A percentile compares a stretch with the other conserved stretches of the same genome.
These are phyloP conservation scores for Juncus inflexus DNA, from an alignment of 176 grass and related monocot species.

Conservation along the genomic window DNA sequence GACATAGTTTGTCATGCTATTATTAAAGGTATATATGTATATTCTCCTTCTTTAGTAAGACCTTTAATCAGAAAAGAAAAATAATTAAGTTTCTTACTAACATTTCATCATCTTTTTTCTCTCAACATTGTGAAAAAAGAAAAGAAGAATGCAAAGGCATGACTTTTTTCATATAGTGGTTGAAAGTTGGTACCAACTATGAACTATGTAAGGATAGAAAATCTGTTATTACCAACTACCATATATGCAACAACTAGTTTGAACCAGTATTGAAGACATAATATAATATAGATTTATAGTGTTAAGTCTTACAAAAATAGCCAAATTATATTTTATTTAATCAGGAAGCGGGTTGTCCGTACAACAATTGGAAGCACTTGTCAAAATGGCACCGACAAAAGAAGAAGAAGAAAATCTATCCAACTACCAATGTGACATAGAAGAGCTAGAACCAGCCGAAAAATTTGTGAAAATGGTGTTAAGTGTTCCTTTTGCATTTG, in stretches of 20 bases:
- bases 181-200: not conserved
- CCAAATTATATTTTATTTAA: not conserved
- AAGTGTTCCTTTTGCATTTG: conserved; percentile 64
- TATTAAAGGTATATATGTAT: conserved; percentile 39
- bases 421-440: conserved; percentile 44
- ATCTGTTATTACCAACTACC: not conserved
- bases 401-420: conserved; percentile 76
- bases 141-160: too few species aligned
- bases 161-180: not conserved
- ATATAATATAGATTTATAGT: too few species aligned
- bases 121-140: not conserved
- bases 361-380: conserved; percentile 77
- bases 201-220: conserved; percentile 4
- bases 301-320: too few species aligned
- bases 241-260: too few species aligned
- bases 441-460: conserved; percentile 57
- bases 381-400: conserved; percentile 84
- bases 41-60: not conserved
- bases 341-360: conserved; percentile 68
- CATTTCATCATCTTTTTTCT: too few species aligned
- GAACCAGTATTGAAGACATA: too few species aligned
- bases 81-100: not conserved
- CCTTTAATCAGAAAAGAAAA: not conserved
- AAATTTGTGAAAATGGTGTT: conserved; percentile 60
- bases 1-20: conserved; percentile 68